Conservation (phyloP, 177 flowering plant genomes). For the Vitis hybrid region DNA sequence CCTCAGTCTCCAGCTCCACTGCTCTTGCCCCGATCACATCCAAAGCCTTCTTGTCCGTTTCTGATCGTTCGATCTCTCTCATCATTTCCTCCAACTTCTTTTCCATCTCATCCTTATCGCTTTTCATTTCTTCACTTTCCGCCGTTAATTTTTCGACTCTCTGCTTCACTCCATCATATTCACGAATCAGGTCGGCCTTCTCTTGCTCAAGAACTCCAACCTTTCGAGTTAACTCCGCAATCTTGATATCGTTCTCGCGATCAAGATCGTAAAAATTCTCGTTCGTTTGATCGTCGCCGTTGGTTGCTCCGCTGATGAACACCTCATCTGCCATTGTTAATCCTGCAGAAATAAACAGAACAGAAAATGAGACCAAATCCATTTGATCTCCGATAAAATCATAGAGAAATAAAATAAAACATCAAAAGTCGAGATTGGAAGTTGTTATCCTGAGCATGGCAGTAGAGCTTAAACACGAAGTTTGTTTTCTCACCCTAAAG, state of each 20-base stretch:
- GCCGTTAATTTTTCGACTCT: constrained; percentile 27
- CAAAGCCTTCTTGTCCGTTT: constrained; percentile 37
- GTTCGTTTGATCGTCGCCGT: constrained; percentile 20
- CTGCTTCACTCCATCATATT: constrained; percentile 32
- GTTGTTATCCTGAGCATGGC: too few species aligned
- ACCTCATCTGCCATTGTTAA: constrained; percentile 37
- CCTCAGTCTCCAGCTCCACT: constrained; percentile 58
- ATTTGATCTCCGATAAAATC: not conserved
- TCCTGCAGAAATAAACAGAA: not conserved
- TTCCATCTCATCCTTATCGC: constrained; percentile 29
- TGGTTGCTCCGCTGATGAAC: constrained; percentile 23
- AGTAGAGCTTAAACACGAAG: too few species aligned
- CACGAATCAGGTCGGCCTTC: constrained; percentile 26
- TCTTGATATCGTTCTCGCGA: constrained; percentile 12
- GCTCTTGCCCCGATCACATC: constrained; percentile 50
- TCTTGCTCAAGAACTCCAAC: constrained; percentile 42
- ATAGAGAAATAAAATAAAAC: not conserved
- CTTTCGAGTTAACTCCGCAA: constrained; percentile 27
- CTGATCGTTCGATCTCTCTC: constrained; percentile 26
- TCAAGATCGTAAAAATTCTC: constrained; percentile 27
- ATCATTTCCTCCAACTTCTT: constrained; percentile 26
- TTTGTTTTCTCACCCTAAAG: too few species aligned
- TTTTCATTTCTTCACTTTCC: constrained; percentile 40
- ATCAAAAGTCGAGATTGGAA: too few species aligned
- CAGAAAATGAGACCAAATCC: not conserved